These are phyloP conservation scores for Plasmodium fragile DNA, from an alignment of 169 alveolate species.

Conservation along the genomic window DNA sequence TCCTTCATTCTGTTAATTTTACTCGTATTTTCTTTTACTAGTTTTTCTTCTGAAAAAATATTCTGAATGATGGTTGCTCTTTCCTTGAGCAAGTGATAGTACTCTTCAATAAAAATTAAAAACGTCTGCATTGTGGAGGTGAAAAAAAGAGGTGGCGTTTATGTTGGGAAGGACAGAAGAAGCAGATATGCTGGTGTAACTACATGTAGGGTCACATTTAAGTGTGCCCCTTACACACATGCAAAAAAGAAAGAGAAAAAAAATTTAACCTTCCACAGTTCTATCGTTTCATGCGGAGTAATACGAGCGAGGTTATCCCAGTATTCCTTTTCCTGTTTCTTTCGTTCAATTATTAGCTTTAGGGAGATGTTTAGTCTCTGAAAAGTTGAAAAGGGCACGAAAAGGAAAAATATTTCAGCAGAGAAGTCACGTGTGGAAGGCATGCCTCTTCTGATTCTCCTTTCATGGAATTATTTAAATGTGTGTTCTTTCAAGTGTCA, in stretches of 20 bases:
- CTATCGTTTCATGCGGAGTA: slow-evolving; percentile 62
- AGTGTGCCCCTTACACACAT: neutral
- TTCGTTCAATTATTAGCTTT: slow-evolving; percentile 56
- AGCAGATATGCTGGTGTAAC: neutral
- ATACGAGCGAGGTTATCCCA: slow-evolving; percentile 43
- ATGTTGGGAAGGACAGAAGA: neutral
- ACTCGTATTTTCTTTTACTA: slow-evolving; percentile 22
- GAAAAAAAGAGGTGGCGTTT: neutral
- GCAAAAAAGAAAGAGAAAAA: neutral
- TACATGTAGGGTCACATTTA: neutral
- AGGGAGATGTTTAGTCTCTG: slow-evolving; percentile 52
- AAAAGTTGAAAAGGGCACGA: neutral
- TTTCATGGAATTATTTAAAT: neutral
- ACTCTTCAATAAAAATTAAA: slow-evolving; percentile 43
- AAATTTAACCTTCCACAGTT: slow-evolving; percentile 57
- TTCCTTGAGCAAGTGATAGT: slow-evolving; percentile 51
- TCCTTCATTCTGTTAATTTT: slow-evolving; percentile 42
- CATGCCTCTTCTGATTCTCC: neutral
- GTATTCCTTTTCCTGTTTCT: slow-evolving; percentile 60
- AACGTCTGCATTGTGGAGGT: slow-evolving; percentile 17
- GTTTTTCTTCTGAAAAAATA: slow-evolving; percentile 40
- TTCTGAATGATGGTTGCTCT: slow-evolving; percentile 66
- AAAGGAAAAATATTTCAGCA: neutral
- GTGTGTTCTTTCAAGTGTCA: neutral
- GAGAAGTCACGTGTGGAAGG: neutral